Percentiles rank a stretch among this genome's conserved stretches.
Evolutionary conservation across 768 basidiomycete species (phyloP).

Genomic region (Trametes punicea): DNA sequence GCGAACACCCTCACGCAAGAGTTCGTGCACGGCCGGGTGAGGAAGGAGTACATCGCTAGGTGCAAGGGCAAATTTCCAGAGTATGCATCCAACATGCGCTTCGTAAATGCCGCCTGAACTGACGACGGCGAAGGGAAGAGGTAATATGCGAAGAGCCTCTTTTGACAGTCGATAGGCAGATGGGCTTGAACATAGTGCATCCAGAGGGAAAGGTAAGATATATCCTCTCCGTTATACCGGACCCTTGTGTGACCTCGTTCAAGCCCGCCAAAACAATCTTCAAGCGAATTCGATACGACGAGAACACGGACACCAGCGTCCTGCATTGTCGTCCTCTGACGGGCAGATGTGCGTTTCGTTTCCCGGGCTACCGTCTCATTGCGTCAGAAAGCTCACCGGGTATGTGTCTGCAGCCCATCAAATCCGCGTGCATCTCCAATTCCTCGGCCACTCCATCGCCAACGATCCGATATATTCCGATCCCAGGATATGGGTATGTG

Average conservation of each 20-base stretch:
- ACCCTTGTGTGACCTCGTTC: not conserved
- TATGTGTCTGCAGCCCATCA: conserved; percentile 88
- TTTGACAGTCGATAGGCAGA: conserved; percentile 90
- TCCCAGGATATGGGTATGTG: conserved; percentile 65
- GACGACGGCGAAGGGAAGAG: conserved; percentile 65
- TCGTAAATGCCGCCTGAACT: not conserved
- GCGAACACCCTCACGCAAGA: conserved; percentile 74
- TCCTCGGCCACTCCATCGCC: conserved; percentile 87
- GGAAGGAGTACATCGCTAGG: conserved; percentile 91
- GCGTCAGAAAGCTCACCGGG: too few species aligned
- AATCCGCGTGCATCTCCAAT: conserved; percentile 95
- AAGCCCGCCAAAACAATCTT: conserved; percentile 90
- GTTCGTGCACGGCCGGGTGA: conserved; percentile 76
- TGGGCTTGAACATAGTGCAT: conserved; percentile 95
- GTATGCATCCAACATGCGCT: conserved; percentile 46
- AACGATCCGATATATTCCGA: conserved; percentile 95
- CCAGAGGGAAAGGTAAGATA: conserved; percentile 82
- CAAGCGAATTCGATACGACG: conserved; percentile 76
- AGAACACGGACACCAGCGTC: conserved; percentile 76
- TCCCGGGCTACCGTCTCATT: not conserved
- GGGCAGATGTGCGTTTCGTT: conserved; percentile 72
- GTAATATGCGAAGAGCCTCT: conserved; percentile 83
- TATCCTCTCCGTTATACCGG: not conserved
- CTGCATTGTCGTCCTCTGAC: conserved; percentile 87
- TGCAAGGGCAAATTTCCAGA: conserved; percentile 82